Conservation (phyloP, 768 basidiomycete species). For the Mycena belliarum region DNA sequence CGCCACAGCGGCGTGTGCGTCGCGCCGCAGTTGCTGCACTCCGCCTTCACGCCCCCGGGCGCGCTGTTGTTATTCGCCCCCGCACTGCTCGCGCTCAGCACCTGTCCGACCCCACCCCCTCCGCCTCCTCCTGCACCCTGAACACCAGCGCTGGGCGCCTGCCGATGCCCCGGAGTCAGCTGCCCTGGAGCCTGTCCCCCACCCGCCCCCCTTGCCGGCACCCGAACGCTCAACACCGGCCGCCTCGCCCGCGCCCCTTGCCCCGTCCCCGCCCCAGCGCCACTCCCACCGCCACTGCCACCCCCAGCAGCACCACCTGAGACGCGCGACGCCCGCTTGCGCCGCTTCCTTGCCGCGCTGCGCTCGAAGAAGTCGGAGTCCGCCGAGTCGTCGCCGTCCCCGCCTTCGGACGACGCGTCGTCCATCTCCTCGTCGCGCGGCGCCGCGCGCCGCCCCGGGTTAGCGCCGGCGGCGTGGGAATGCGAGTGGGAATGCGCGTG, state of each 20-base stretch:
- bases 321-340: not conserved
- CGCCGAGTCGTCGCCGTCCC: constrained; percentile 19
- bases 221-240: constrained; percentile 15
- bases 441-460: not conserved
- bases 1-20: constrained; percentile 89
- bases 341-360: not conserved
- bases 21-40: constrained; percentile 87
- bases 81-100: too few species aligned
- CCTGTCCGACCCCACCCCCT: not conserved
- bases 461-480: too few species aligned
- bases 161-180: too few species aligned
- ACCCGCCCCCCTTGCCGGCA: constrained; percentile 8
- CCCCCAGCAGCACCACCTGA: not conserved
- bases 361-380: constrained; percentile 19
- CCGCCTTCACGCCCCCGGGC: constrained; percentile 69
- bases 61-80: too few species aligned
- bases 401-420: constrained; percentile 16
- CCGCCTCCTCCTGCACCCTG: not conserved
- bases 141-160: too few species aligned
- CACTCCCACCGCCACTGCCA: not conserved
- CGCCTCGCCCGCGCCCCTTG: not conserved
- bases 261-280: constrained; percentile 2
- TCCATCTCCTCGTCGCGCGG: not conserved
- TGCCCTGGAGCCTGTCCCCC: too few species aligned
- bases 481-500: too few species aligned